Evolutionary conservation across 352 stramenopile species (phyloP).

Genomic region (Peronospora belbahrii): DNA sequence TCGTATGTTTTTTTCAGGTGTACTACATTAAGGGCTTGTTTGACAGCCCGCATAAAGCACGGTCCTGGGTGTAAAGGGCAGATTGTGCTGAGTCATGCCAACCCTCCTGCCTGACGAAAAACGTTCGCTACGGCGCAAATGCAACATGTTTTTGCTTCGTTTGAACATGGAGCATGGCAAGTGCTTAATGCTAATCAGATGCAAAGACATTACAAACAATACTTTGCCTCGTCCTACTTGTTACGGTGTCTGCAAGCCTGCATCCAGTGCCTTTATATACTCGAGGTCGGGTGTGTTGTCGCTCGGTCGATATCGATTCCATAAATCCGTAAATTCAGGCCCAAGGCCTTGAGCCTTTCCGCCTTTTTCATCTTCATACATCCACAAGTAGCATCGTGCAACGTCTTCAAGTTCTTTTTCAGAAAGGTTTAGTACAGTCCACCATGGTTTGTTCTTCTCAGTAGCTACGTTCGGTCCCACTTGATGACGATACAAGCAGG

Average conservation of each 20-base stretch:
- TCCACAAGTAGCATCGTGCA: slow-evolving; percentile 48
- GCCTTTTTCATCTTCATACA: slow-evolving; percentile 48
- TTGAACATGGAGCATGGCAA: background rate
- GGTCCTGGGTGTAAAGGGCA: slow-evolving; percentile 41
- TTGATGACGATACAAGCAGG: slow-evolving; percentile 52
- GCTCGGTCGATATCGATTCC: slow-evolving; percentile 40
- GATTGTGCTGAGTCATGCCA: background rate
- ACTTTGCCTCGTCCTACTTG: background rate
- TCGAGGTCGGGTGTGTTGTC: slow-evolving; percentile 55
- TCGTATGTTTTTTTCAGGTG: slow-evolving; percentile 62
- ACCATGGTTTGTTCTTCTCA: slow-evolving; percentile 61
- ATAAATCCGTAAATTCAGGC: slow-evolving; percentile 42
- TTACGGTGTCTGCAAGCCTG: slow-evolving; percentile 31
- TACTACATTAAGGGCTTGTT: slow-evolving; percentile 76
- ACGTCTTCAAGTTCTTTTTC: slow-evolving; percentile 52
- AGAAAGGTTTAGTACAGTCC: slow-evolving; percentile 44
- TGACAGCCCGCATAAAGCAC: slow-evolving; percentile 40
- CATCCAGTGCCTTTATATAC: slow-evolving; percentile 51
- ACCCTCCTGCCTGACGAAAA: background rate
- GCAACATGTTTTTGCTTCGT: background rate
- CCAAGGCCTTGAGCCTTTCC: slow-evolving; percentile 29
- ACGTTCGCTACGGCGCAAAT: background rate
- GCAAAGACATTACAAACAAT: slow-evolving; percentile 17
- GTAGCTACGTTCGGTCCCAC: slow-evolving; percentile 52
- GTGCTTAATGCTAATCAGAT: slow-evolving; percentile 4